Evolutionary conservation across 2,329 filamentous ascomycete genomes (phyloP).

Genomic region (Xylariaceae sp.): DNA sequence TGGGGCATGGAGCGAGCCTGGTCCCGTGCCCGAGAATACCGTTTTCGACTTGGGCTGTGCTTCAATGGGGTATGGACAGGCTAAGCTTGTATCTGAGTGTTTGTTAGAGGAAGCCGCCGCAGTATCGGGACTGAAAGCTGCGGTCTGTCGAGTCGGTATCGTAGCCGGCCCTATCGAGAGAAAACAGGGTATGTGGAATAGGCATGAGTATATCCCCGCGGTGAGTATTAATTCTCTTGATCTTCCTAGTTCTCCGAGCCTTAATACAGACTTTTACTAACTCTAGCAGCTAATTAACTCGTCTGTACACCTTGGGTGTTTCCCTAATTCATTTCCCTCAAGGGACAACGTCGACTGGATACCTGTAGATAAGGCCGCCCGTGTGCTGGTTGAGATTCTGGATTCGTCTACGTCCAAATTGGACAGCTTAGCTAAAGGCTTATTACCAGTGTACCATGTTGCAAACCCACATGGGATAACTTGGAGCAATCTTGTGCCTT

Average conservation of each 20-base stretch:
- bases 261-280: background rate
- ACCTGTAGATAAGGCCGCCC: slow-evolving; percentile 8
- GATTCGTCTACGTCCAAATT: background rate
- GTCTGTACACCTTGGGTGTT: slow-evolving; percentile 3
- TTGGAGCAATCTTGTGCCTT: slow-evolving; percentile 4
- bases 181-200: slow-evolving; percentile 13
- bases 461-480: slow-evolving; percentile 4
- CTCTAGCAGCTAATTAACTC: slow-evolving; percentile 2
- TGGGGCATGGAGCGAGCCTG: background rate
- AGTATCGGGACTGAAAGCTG: background rate
- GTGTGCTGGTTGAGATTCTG: background rate
- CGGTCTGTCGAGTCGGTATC: slow-evolving; percentile 7
- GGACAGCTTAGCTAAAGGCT: background rate
- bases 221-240: background rate
- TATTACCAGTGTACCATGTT: background rate
- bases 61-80: background rate
- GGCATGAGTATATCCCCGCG: slow-evolving; percentile 7
- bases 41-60: background rate
- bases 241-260: background rate
- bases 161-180: background rate
- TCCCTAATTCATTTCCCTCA: slow-evolving; percentile 5
- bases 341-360: slow-evolving; percentile 8
- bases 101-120: slow-evolving; percentile 3
- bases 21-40: background rate
- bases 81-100: slow-evolving; percentile 6